Conservation (phyloP, 768 basidiomycete genomes). For the Agrocybe chaxingu region DNA sequence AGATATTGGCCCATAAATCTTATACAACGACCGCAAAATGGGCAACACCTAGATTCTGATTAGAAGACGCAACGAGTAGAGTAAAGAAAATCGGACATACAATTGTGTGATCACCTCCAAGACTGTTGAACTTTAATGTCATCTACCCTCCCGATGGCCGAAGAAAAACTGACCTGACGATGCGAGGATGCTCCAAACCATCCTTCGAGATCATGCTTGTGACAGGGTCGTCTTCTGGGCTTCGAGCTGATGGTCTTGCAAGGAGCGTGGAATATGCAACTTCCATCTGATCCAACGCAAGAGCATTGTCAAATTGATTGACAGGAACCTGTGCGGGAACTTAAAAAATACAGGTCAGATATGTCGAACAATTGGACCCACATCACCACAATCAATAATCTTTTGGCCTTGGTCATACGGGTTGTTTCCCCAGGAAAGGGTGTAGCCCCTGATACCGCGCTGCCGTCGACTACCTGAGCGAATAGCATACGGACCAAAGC, state of each 20-base stretch:
- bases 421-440: slow-evolving; percentile 67
- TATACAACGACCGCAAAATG: slow-evolving; percentile 75
- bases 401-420: slow-evolving; percentile 57
- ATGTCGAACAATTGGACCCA: slow-evolving; percentile 25
- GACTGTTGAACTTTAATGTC: slow-evolving; percentile 31
- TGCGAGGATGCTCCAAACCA: slow-evolving; percentile 65
- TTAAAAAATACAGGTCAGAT: not conserved
- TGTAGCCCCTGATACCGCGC: slow-evolving; percentile 54
- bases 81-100: slow-evolving; percentile 30
- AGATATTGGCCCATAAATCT: slow-evolving; percentile 77
- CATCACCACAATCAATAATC: slow-evolving; percentile 84
- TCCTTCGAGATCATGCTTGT: slow-evolving; percentile 47
- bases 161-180: slow-evolving; percentile 49
- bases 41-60: slow-evolving; percentile 62
- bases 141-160: not conserved
- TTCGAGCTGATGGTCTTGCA: slow-evolving; percentile 43
- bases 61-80: slow-evolving; percentile 36
- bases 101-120: slow-evolving; percentile 89
- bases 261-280: slow-evolving; percentile 80
- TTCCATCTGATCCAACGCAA: slow-evolving; percentile 85
- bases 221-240: slow-evolving; percentile 34
- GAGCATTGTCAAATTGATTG: slow-evolving; percentile 75
- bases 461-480: slow-evolving; percentile 76
- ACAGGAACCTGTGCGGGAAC: slow-evolving; percentile 57
- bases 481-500: slow-evolving; percentile 86